phyloP scores from a whole-genome alignment of 208 protist genomes.

The Leishmania lainsoni region DNA sequence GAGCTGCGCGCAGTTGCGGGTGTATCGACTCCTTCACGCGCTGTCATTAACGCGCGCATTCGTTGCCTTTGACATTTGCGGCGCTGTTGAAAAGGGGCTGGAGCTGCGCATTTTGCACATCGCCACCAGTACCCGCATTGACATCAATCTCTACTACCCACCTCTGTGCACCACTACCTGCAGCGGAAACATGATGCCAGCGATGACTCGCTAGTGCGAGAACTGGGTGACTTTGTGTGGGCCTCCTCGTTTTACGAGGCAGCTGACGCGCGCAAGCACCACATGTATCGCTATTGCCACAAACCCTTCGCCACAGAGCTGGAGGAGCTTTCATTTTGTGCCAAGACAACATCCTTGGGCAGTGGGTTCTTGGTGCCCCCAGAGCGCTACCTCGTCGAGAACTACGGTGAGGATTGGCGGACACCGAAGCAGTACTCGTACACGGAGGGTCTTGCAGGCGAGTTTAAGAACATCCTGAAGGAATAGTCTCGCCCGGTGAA shows the following conservation, averaged over 20 bases:
- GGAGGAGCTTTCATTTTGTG: conserved; percentile 49
- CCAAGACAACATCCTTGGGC: neutral
- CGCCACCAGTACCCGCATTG: conserved; percentile 58
- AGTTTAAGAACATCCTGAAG: conserved; percentile 86
- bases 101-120: conserved; percentile 81
- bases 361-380: conserved; percentile 63
- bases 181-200: neutral
- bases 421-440: conserved; percentile 77
- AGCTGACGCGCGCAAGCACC: conserved; percentile 43
- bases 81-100: conserved; percentile 64
- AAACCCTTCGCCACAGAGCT: conserved; percentile 47
- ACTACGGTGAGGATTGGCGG: conserved; percentile 81
- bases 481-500: neutral
- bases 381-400: conserved; percentile 73
- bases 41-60: conserved; percentile 40
- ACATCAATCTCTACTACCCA: conserved; percentile 89
- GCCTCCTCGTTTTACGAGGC: conserved; percentile 77
- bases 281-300: conserved; percentile 89
- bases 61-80: conserved; percentile 78
- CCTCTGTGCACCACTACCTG: conserved; percentile 18
- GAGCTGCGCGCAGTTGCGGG: conserved; percentile 13
- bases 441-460: conserved; percentile 61
- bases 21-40: conserved; percentile 37
- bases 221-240: conserved; percentile 73
- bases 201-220: conserved; percentile 33